Evolutionary conservation across 352 stramenopile species (phyloP), one percentile per base, ranked within the genome.

Genomic region (Globisporangium spinosum): DNA sequence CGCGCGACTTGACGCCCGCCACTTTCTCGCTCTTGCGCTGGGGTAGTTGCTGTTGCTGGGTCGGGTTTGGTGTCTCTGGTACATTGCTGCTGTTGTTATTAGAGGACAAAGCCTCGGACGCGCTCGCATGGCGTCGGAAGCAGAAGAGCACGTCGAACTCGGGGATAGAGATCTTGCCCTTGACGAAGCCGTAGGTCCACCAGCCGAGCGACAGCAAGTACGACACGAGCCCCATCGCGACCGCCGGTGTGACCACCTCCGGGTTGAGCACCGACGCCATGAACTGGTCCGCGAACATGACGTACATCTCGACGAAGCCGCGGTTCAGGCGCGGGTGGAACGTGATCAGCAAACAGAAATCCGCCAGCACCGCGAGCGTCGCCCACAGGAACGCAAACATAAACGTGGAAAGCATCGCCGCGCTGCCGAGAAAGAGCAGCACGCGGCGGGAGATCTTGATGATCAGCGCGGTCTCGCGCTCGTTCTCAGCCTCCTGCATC

Each of bases 281-380:
- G 65, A 90, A 87, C 61, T 89, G 78, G 32, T 69, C 71, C 51
- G 79, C 79, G 65, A 88, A 89, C 53, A 82, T 86, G 58, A 88
- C 71, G 63, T 88, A 89, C 51, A 87, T 83, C 49, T 83, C 70
- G 5, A 90, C 82, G 54, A 87, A 87, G 15, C 78, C 80, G 32
- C 82, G 82, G 66, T 86, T 87, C 10, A 90, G 57, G 43, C 82
- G 66, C 20, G 82, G 82, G 51, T 90, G 82, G 75, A 90, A 77
- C 23, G 82, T 85, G 60, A 89, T 75, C 22, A 87, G 82, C 15
- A 90, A 70, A 51, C 82, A 88, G 70, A 90, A 89, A 65, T 90
- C 82, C 3, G 76, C 80, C 3, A 90, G 75, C 64, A 78, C 87
- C 1, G 78, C 77, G 59, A 90, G 76, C 2, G 82, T 89, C 13